Conservation (phyloP, 2,329 filamentous ascomycete species). For the Calonectria pseudoturangicola region DNA sequence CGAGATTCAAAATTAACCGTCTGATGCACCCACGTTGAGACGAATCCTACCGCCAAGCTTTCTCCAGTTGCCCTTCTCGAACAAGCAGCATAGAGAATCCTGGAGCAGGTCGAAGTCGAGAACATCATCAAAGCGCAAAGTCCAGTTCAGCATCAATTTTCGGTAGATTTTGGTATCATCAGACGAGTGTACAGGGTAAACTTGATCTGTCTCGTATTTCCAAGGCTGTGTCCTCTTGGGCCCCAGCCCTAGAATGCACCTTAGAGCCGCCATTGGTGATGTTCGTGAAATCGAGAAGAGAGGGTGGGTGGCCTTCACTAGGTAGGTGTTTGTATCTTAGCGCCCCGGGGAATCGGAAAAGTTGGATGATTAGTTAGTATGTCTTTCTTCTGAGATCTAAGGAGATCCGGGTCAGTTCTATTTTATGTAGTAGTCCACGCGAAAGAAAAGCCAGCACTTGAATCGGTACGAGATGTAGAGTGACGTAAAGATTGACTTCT, state of each 20-base stretch:
- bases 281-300: background rate
- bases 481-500: constrained; percentile 6
- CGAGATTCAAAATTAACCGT: background rate
- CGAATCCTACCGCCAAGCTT: constrained; percentile 62
- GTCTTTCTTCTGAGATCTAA: background rate
- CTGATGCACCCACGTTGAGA: constrained; percentile 9
- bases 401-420: background rate
- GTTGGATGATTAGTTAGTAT: background rate
- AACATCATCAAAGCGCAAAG: constrained; percentile 33
- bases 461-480: background rate
- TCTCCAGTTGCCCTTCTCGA: constrained; percentile 63
- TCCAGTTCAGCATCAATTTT: constrained; percentile 52
- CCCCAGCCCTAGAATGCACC: background rate
- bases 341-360: background rate
- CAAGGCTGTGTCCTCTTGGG: background rate
- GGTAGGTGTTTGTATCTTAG: background rate
- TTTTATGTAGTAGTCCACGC: background rate
- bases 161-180: constrained; percentile 55
- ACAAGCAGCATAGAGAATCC: constrained; percentile 1
- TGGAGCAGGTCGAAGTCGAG: constrained; percentile 63
- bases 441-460: background rate
- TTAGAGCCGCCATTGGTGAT: background rate
- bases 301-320: too few relatives aligned
- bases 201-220: constrained; percentile 40
- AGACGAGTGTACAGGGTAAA: constrained; percentile 57